Evolutionary conservation across 1,284 basidiomycete genomes (phyloP), one percentile per base, ranked within the genome.

Genomic region (Boletus smithii): DNA sequence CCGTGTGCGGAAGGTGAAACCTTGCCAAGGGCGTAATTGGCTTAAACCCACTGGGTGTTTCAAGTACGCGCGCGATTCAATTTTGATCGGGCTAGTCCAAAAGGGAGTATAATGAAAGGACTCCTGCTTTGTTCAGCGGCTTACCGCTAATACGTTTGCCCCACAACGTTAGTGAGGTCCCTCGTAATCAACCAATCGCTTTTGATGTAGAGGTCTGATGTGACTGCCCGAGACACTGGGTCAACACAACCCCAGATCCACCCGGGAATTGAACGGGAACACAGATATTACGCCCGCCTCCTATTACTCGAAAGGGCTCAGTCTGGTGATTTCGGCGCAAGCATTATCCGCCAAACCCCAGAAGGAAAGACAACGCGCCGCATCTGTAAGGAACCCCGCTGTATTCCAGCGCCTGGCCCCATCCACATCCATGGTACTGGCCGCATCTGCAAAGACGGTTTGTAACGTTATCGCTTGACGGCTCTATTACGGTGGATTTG

Each of bases 191-290:
- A 4, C 32, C 36, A 31, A 42, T 53, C 51, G 16, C 31, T 40
- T 36, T 29, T n/a, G 27, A 33, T 29, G 13, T 22, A 33, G 10
- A 11, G 17, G 10, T 20, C 29, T 14, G 2, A 11, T 10, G 7
- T 32, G 16, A 32, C 17, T 29, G 36, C 30, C 39, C 29, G 22
- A 29, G 30, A 14, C 29, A 41, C 26, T 32, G 16, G 35, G 33
- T 39, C 29, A 24, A 29, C 32, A 31, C 18, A 17, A 51, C 35
- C 42, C 42, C 31, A 53, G 38, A 53, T 56, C 34, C 35, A 16
- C 30, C 23, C 14, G 18, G 22, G 27, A 51, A 26, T 31, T 37
- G 23, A 7, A 6, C 17, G 13, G 20, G 4, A 11, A 22, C 33
- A 27, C 36, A 1, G 23, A 11, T 11, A 18, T 44, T 40, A 36